A percentile compares a stretch with the other conserved stretches of the same genome.
Evolutionary conservation across 345 rosid species (phyloP).

Genomic region (Ricinus communis): DNA sequence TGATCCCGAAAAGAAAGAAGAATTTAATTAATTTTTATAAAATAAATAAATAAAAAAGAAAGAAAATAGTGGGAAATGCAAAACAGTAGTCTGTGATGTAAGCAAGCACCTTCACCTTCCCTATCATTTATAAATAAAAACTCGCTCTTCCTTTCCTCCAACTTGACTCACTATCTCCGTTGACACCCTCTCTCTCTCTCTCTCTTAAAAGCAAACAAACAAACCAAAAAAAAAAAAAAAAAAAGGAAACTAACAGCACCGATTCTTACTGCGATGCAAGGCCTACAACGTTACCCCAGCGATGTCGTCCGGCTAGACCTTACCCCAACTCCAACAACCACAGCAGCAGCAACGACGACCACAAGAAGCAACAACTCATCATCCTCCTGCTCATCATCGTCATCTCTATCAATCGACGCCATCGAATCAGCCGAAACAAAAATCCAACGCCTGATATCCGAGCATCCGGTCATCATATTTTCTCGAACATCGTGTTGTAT

Average conservation of each 20-base stretch:
- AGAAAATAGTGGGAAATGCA: neutral
- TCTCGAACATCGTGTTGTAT: conserved; percentile 87
- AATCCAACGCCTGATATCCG: conserved; percentile 83
- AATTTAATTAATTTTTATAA: neutral
- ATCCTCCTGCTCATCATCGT: conserved; percentile 39
- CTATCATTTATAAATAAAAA: conserved; percentile 32
- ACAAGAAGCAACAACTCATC: conserved; percentile 16
- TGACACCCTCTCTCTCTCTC: conserved; percentile 34
- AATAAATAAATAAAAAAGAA: neutral
- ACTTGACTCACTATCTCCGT: conserved; percentile 29
- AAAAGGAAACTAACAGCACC: neutral
- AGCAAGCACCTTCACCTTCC: conserved; percentile 44
- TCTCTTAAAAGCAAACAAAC: neutral
- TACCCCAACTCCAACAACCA: conserved; percentile 26
- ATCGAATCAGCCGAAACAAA: conserved; percentile 64
- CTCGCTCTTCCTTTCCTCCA: neutral
- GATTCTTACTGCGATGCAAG: conserved; percentile 60
- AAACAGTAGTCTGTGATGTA: conserved; percentile 56
- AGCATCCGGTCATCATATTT: conserved; percentile 90
- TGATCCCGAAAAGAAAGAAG: conserved; percentile 12
- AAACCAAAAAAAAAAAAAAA: too few species aligned
- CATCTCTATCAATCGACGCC: conserved; percentile 68
- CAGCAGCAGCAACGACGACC: conserved; percentile 1
- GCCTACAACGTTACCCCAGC: conserved; percentile 50
- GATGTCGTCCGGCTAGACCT: conserved; percentile 52